Conservation (phyloP, 2,329 filamentous ascomycete genomes). For the Parascedosporium putredinis region DNA sequence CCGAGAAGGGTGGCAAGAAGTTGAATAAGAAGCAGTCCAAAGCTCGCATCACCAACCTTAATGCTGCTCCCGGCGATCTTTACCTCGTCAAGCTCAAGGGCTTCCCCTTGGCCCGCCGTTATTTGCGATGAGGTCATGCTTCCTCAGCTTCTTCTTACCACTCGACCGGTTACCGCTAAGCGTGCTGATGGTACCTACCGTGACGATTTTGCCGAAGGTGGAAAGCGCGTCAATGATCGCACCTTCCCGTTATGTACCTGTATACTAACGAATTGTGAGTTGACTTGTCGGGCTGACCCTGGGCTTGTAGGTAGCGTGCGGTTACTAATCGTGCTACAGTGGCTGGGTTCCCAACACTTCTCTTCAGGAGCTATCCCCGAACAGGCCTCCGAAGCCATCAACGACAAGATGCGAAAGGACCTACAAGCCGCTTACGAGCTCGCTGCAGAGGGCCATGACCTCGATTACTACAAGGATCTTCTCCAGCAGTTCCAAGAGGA, state of each 20-base stretch:
- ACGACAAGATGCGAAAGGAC: conserved; percentile 70
- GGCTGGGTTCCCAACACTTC: conserved; percentile 85
- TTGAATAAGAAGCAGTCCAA: conserved; percentile 78
- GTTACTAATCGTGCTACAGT: conserved; percentile 49
- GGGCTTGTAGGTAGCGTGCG: too few species aligned
- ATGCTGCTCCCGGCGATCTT: conserved; percentile 83
- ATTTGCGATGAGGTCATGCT: conserved; percentile 94
- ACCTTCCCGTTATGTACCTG: conserved; percentile 92
- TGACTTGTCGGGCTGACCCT: too few species aligned
- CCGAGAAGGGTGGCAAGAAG: conserved; percentile 65
- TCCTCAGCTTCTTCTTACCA: conserved; percentile 63
- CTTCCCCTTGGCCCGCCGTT: conserved; percentile 88
- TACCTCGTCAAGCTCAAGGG: conserved; percentile 92
- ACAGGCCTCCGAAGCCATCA: conserved; percentile 56
- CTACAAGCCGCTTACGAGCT: conserved; percentile 71
- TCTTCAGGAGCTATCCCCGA: conserved; percentile 67
- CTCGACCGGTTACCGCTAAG: conserved; percentile 74
- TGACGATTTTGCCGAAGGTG: conserved; percentile 77
- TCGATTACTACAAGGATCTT: conserved; percentile 76
- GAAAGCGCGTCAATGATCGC: conserved; percentile 73
- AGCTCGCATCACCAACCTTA: conserved; percentile 57
- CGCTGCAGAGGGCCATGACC: conserved; percentile 64
- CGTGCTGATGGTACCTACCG: conserved; percentile 77
- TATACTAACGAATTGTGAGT: conserved; percentile 95
- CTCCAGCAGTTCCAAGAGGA: conserved; percentile 61